Base-by-base conservation (phyloP, 768 basidiomycete species). In the Crucibulum laeve region DNA sequence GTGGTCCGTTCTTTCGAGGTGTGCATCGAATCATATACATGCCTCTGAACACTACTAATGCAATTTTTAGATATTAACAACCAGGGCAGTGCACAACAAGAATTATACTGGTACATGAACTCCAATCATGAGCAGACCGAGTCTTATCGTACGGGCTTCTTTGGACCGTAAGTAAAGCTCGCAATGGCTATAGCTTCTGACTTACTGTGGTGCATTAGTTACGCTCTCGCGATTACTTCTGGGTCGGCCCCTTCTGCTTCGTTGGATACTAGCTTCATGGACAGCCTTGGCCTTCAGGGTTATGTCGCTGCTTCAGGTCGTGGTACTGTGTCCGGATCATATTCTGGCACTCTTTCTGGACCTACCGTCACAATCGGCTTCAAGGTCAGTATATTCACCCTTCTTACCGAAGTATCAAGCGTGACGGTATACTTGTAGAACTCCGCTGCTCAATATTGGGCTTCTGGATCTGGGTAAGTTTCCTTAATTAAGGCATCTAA, bases 31-130 rank as follows among this genome's bases (percentile, higher is more conserved):
- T 19, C 17, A 10, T n/a, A n/a, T 8, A 36, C 11, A 36, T 18
- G 10, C 19, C 10, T 19, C 17, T 2, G 17, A n/a, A 13, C 19
- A 1, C 18, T 8, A 10, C 18, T 10, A 36, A 13, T 13, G 17
- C 17, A 14, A 18, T 36, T 18, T 36, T 36, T 45, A 71, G 72
- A 74, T 40, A 74, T 76, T 47, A 58, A 75, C 47, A 73, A 73
- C 47, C 73, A 75, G 50, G 70, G 71, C 26, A 55, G 59, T 26
- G 65, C 61, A 7, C 71, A 74, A 42, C 72, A 75, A 48, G 73
- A 75, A 43, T 52, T 76, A 1, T 75, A 74, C 53, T 74, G 58
- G 51, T 74, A 71, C 48, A 71, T 73, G 73, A 75, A 76, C 48
- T 71, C 68, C 3, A 55, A 54, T 22, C 74, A 75, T 39, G 68